These are phyloP conservation scores for Grosmannia clavigera DNA, from an alignment of 2,329 filamentous ascomycete species.

Conservation along the genomic window DNA sequence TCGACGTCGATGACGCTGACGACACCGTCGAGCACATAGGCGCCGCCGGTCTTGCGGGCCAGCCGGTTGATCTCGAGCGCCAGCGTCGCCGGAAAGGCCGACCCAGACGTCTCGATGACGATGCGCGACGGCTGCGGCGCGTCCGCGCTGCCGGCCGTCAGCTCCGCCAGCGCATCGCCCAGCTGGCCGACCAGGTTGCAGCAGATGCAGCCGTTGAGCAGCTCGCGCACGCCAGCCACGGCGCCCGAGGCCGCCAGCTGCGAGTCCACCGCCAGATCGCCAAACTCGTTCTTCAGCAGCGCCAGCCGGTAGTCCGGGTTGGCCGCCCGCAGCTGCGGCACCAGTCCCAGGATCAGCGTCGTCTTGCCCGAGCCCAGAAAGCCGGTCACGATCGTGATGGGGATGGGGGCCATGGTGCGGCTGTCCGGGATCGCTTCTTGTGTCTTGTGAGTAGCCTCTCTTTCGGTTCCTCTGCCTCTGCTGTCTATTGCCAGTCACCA, in stretches of 20 bases:
- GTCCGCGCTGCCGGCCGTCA: slow-evolving; percentile 32
- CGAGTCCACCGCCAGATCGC: slow-evolving; percentile 85
- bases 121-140: slow-evolving; percentile 60
- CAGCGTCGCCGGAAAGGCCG: slow-evolving; percentile 76
- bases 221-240: slow-evolving; percentile 80
- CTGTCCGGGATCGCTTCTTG: too few relatives aligned
- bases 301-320: slow-evolving; percentile 73
- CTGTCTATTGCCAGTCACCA: too few relatives aligned
- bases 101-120: slow-evolving; percentile 85
- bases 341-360: slow-evolving; percentile 83
- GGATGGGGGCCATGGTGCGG: slow-evolving; percentile 53
- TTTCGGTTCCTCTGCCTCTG: too few relatives aligned
- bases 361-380: slow-evolving; percentile 96
- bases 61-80: slow-evolving; percentile 83
- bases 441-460: too few relatives aligned
- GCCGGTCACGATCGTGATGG: slow-evolving; percentile 89
- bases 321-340: slow-evolving; percentile 72
- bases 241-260: slow-evolving; percentile 73
- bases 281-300: slow-evolving; percentile 96
- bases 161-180: slow-evolving; percentile 62
- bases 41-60: slow-evolving; percentile 50
- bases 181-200: slow-evolving; percentile 95
- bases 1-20: slow-evolving; percentile 86
- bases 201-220: slow-evolving; percentile 96
- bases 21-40: slow-evolving; percentile 73